Percentiles rank a stretch among this genome's conserved stretches.
phyloP scores from a whole-genome alignment of 257 asterid species.

The Solanum tarapatanum region DNA sequence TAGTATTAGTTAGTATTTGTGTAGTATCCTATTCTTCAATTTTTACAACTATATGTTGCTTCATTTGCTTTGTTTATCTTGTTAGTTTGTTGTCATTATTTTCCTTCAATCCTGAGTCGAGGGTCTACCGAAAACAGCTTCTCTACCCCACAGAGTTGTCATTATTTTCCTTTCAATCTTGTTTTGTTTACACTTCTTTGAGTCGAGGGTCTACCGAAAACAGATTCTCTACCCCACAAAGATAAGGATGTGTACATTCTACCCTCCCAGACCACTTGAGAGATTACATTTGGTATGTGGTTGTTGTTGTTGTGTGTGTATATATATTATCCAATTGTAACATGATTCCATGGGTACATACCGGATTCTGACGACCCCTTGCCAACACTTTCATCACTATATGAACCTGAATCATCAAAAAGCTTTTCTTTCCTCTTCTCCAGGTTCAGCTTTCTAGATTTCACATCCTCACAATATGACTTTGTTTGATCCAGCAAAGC shows the following conservation, averaged over 20 bases:
- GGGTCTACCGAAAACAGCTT: not conserved
- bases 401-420: conserved; percentile 9
- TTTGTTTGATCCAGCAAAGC: conserved; percentile 53
- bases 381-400: conserved; percentile 12
- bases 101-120: not conserved
- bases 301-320: not conserved
- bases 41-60: not conserved
- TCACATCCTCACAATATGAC: conserved; percentile 36
- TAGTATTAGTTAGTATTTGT: not conserved
- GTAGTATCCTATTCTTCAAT: not conserved
- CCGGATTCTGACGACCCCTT: conserved; percentile 13
- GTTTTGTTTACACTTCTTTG: not conserved
- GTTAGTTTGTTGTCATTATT: not conserved
- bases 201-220: not conserved
- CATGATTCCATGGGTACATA: conserved; percentile 13
- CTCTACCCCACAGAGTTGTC: not conserved
- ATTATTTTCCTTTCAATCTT: not conserved
- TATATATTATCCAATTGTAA: not conserved
- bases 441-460: conserved; percentile 17
- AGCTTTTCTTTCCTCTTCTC: conserved; percentile 27
- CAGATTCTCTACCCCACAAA: not conserved
- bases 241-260: not conserved
- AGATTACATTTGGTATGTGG: not conserved
- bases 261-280: not conserved
- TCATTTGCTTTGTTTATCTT: not conserved